phyloP scores from a whole-genome alignment of 2,329 filamentous ascomycete species.

The Diaporthe caulivora region DNA sequence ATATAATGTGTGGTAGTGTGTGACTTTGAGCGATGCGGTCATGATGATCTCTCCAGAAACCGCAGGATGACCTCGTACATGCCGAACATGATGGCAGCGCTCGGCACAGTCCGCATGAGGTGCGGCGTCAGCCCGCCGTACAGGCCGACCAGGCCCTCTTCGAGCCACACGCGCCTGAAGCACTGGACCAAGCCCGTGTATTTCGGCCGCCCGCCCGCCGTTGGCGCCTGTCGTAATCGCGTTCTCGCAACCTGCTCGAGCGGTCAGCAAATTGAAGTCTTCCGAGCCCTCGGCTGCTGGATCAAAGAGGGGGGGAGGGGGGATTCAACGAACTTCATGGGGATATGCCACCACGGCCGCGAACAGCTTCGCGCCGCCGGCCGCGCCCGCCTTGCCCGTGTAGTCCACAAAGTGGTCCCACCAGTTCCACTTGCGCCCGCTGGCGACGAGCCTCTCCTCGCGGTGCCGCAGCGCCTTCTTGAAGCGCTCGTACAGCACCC shows the following conservation, averaged over 20 bases:
- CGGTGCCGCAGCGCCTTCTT: conserved; percentile 79
- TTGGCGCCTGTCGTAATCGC: conserved; percentile 86
- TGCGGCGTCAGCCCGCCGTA: conserved; percentile 95
- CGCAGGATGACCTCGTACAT: conserved; percentile 77
- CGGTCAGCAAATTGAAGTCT: conserved; percentile 25
- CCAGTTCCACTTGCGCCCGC: conserved; percentile 72
- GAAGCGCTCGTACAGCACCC: conserved; percentile 94
- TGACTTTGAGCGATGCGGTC: background rate
- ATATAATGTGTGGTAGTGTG: background rate
- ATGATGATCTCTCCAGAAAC: conserved; percentile 53
- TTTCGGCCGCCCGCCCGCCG: conserved; percentile 77
- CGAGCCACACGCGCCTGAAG: conserved; percentile 87
- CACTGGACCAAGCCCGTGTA: conserved; percentile 92
- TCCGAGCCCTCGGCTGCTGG: no score
- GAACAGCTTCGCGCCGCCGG: conserved; percentile 86
- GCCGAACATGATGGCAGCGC: conserved; percentile 96
- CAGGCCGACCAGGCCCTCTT: conserved; percentile 86
- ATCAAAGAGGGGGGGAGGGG: background rate
- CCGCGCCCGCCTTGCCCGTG: conserved; percentile 83
- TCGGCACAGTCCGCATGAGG: conserved; percentile 89
- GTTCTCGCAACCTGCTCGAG: conserved; percentile 78
- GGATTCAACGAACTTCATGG: conserved; percentile 76
- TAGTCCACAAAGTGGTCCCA: conserved; percentile 84
- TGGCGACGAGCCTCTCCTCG: conserved; percentile 68
- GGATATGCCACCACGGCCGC: conserved; percentile 90